A percentile compares a stretch with the other conserved stretches of the same genome.
Conservation (phyloP, 176 grass and related monocot genomes). For the Oryza nivara region DNA sequence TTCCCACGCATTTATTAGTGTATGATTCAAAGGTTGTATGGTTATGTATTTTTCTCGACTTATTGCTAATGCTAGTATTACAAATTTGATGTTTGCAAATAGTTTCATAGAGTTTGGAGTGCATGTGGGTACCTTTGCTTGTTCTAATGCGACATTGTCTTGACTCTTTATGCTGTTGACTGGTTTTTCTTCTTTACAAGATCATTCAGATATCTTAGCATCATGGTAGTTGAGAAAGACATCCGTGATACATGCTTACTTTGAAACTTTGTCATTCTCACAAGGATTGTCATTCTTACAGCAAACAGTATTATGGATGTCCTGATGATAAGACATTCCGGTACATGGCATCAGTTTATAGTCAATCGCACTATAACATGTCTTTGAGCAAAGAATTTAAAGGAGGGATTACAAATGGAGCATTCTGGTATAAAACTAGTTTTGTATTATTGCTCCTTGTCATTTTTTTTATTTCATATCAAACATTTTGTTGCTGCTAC, state of each 20-base stretch:
- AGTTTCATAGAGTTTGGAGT: constrained; percentile 21
- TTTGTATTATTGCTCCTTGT: background rate
- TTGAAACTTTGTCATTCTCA: constrained; percentile 37
- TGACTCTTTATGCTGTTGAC: background rate
- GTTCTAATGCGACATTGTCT: background rate
- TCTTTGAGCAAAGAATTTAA: constrained; percentile 95
- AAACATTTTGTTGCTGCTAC: background rate
- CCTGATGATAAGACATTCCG: constrained; percentile 88
- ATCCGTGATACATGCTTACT: constrained; percentile 14
- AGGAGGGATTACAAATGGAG: constrained; percentile 93
- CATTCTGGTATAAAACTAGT: constrained; percentile 62
- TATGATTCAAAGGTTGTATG: background rate
- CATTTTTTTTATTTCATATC: background rate
- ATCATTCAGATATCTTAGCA: background rate
- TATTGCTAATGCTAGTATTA: constrained; percentile 21
- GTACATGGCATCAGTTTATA: constrained; percentile 89
- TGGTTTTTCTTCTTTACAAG: constrained; percentile 27
- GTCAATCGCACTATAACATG: constrained; percentile 90
- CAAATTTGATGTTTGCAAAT: constrained; percentile 15
- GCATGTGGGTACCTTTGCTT: background rate
- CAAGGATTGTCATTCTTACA: constrained; percentile 54
- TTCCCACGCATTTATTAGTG: background rate
- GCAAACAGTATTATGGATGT: constrained; percentile 82
- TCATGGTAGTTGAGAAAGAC: background rate
- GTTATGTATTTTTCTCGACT: background rate